Base-by-base conservation (phyloP, 164 flowering plant genomes). In the Piper betle region DNA sequence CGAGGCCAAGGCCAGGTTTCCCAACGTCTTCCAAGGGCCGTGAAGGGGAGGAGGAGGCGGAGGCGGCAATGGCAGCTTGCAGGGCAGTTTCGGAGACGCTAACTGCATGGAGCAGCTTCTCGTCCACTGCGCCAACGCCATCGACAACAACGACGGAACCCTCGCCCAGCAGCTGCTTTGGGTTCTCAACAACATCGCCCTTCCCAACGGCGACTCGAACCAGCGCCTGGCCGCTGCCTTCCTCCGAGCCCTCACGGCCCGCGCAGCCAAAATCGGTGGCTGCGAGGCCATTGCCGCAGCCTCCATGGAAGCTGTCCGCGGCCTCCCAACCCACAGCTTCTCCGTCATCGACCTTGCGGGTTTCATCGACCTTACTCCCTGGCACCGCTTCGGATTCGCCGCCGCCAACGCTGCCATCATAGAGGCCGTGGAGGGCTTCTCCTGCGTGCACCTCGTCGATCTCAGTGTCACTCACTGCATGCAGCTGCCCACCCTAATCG, bases 41-140 rank as follows among this genome's bases (percentile, higher is more conserved):
- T n/a, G n/a, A n/a, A n/a, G n/a, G n/a, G n/a, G n/a, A n/a, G n/a
- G n/a, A n/a, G 8, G 50, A 10, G 50, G 50, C 3, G 50, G 50
- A 3, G 12, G 50, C 50, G 12, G 50, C 2, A 66, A 82, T 6
- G 69, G 83, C 7, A 77, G 71, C 43, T 17, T 76, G 0, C 41
- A 72, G 0, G 73, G 75, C 6, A 75, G 70, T 72, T 76, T 82
- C 52, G 88, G 91, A 1, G 96, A 83, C 59, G 80, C 96, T 50
- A 86, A 81, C 59, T 89, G 96, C 78, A 86, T 86, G 99, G 99
- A 93, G 64, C 97, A 87, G 63, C 74, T 93, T n/a, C 71, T 93
- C 1, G 84, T 86, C 39, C 97, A 90, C 75, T 93, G 99, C 63
- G 99, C 99, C 8, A 81, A 71, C 43, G 99, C 97, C 4, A 84